phyloP scores from a whole-genome alignment of 768 basidiomycete genomes.

The Favolaschia claudopus region DNA sequence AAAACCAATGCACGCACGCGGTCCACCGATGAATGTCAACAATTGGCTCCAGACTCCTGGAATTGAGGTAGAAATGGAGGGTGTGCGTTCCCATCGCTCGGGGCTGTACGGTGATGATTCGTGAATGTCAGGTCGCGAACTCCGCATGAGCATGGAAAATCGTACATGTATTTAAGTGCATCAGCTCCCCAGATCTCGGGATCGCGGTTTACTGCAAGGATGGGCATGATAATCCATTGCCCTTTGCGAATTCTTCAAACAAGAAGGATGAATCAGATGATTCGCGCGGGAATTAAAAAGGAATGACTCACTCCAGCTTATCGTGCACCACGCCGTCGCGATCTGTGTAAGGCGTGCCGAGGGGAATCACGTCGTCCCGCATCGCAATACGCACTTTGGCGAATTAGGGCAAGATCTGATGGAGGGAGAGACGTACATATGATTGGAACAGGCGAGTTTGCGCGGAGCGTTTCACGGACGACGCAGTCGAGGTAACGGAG shows the following conservation, averaged over 20 bases:
- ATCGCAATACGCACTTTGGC: constrained; percentile 33
- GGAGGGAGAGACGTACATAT: background rate
- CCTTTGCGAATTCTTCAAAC: constrained; percentile 30
- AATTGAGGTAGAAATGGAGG: constrained; percentile 23
- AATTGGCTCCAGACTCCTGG: constrained; percentile 38
- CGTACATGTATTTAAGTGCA: constrained; percentile 49
- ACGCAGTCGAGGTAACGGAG: constrained; percentile 70
- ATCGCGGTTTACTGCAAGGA: constrained; percentile 42
- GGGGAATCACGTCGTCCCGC: constrained; percentile 43
- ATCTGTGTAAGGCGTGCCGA: constrained; percentile 41
- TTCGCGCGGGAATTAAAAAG: no score
- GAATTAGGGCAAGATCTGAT: no score
- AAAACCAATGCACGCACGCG: constrained; percentile 38
- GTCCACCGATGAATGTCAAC: constrained; percentile 45
- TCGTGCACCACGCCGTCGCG: constrained; percentile 33
- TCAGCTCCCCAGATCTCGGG: constrained; percentile 50
- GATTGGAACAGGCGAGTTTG: background rate
- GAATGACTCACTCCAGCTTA: no score
- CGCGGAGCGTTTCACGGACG: constrained; percentile 6
- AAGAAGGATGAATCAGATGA: no score
- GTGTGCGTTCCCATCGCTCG: background rate
- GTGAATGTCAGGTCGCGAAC: constrained; percentile 37
- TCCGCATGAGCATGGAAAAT: constrained; percentile 31
- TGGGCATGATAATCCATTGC: constrained; percentile 34
- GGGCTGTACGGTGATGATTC: constrained; percentile 39